phyloP scores from a whole-genome alignment of 2,329 filamentous ascomycete species.

The Verticillium albo-atrum region DNA sequence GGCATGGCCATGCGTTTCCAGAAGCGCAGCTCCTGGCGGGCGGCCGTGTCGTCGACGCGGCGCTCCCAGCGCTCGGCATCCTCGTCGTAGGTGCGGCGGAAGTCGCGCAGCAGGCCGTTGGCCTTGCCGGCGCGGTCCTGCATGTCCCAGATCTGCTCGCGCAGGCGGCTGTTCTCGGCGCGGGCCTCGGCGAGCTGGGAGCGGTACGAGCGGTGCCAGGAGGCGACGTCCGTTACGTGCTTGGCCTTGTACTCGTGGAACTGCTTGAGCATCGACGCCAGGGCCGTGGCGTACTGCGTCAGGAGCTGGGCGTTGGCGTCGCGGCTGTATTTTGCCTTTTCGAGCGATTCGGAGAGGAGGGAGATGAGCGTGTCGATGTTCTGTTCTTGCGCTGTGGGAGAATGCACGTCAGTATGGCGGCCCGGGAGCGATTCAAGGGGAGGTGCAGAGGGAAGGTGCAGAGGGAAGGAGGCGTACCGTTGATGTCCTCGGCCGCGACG shows the following conservation, averaged over 20 bases:
- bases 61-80: slow-evolving; percentile 49
- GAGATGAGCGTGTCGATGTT: slow-evolving; percentile 60
- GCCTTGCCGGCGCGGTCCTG: slow-evolving; percentile 54
- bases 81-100: slow-evolving; percentile 53
- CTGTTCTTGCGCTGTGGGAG: slow-evolving; percentile 44
- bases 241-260: slow-evolving; percentile 63
- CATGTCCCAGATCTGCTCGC: slow-evolving; percentile 65
- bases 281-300: slow-evolving; percentile 51
- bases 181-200: slow-evolving; percentile 61
- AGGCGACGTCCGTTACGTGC: slow-evolving; percentile 55
- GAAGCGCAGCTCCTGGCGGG: slow-evolving; percentile 56
- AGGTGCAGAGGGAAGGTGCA: neutral
- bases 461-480: slow-evolving; percentile 33
- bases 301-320: slow-evolving; percentile 57
- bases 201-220: slow-evolving; percentile 64
- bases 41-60: slow-evolving; percentile 45
- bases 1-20: slow-evolving; percentile 66
- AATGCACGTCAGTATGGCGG: neutral
- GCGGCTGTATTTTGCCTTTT: slow-evolving; percentile 55
- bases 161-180: slow-evolving; percentile 57
- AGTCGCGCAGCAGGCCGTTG: slow-evolving; percentile 53
- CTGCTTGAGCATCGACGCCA: slow-evolving; percentile 56
- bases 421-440: neutral
- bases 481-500: slow-evolving; percentile 51
- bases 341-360: slow-evolving; percentile 56